These are phyloP conservation scores for Penicillium manginii DNA, from an alignment of 495 filamentous ascomycete species.

Conservation along the genomic window DNA sequence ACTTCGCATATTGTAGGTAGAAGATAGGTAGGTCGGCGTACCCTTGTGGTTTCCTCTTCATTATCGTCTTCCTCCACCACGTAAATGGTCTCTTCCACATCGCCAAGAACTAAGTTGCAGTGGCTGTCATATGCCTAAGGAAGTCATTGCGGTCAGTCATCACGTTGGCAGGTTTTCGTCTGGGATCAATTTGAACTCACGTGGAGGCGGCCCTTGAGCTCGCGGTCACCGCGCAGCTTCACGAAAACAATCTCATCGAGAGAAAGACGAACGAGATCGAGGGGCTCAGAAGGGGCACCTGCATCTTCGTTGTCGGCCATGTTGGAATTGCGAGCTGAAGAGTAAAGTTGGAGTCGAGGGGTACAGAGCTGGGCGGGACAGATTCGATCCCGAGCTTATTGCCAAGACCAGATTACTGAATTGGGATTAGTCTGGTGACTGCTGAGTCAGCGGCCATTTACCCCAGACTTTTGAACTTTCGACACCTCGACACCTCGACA, in stretches of 20 bases:
- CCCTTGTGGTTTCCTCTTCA: constrained; percentile 70
- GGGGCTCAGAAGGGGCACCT: constrained; percentile 72
- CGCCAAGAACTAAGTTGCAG: constrained; percentile 96
- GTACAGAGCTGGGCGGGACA: constrained; percentile 2
- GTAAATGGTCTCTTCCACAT: constrained; percentile 97
- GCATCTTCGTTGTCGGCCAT: constrained; percentile 79
- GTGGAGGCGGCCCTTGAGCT: constrained; percentile 92
- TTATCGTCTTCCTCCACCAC: constrained; percentile 82
- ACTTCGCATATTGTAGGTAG: not conserved
- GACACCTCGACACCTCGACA: constrained; percentile 7
- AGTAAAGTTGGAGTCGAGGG: constrained; percentile 2
- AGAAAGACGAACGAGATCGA: constrained; percentile 92
- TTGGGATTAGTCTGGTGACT: constrained; percentile 19
- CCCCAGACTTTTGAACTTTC: constrained; percentile 20
- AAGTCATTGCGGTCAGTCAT: constrained; percentile 21
- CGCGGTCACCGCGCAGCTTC: constrained; percentile 91
- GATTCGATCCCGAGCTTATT: constrained; percentile 28
- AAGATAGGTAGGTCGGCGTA: constrained; percentile 53
- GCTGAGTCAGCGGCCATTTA: constrained; percentile 27
- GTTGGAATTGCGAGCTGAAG: constrained; percentile 14
- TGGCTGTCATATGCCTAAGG: constrained; percentile 94
- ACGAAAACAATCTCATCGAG: constrained; percentile 97
- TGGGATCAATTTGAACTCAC: constrained; percentile 59
- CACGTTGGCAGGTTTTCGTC: not conserved
- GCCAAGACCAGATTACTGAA: constrained; percentile 13